Evolutionary conservation across 768 basidiomycete genomes (phyloP), one percentile per base, ranked within the genome.

Genomic region (Macrolepiota dolichaula): DNA sequence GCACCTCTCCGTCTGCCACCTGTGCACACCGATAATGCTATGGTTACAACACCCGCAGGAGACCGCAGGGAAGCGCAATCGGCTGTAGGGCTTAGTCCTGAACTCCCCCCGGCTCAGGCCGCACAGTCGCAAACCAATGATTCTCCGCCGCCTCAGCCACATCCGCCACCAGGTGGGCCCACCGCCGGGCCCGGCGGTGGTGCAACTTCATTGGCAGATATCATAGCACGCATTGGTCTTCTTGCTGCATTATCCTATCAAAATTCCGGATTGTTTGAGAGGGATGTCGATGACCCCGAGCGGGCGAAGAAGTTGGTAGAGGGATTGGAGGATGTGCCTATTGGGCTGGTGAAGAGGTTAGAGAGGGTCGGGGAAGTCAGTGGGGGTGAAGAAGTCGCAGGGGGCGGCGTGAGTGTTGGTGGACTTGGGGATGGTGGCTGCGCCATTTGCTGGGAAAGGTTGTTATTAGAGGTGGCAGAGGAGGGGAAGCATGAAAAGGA

Each of bases 371-470:
- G 57, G 66, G 78, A 83, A 55, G 77, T 81, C 1, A 32, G 37
- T 51, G 76, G 72, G 1, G 73, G 74, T 42, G 73, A 69, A 6
- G 73, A 69, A 3, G 70, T 67, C n/a, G n/a, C n/a, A n/a, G n/a
- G n/a, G 35, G 66, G 65, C 63, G 74, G 68, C 9, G 69, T 72
- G 15, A 73, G 72, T 2, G 68, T 68, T 3, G 69, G 59, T 9
- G 66, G 67, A 6, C 74, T 67, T 22, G 71, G 76, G 0, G 81
- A 80, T 62, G 71, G 74, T 10, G 79, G 83, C 13, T 92, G 90
- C 68, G 88, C 90, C 1, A 83, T 92, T 49, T 92, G 90, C 69
- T 91, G 88, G 88, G 90, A 92, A 65, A 76, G 75, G 35, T 67
- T 91, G 19, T 71, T 92, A 56, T 78, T 82, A 65, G 65, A 77